phyloP scores from a whole-genome alignment of 352 stramenopile genomes.

The Thalassiosira exigua region DNA sequence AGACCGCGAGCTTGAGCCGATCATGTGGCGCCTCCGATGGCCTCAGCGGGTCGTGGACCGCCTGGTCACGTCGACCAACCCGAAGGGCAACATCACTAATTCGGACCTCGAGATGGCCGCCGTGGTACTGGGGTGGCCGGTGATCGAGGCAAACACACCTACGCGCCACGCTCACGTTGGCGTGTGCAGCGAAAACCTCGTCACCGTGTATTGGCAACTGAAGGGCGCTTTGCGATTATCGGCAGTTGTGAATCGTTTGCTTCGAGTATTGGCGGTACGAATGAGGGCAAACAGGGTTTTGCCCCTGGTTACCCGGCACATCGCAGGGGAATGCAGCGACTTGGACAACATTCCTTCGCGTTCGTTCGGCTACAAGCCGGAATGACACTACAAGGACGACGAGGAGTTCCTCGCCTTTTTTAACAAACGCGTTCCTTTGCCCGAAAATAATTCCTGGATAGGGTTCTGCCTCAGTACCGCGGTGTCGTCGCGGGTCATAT shows the following conservation, averaged over 20 bases:
- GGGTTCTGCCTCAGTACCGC: constrained; percentile 7
- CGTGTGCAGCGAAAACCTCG: constrained; percentile 15
- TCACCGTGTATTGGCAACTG: constrained; percentile 11
- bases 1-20: not conserved
- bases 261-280: not conserved
- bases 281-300: not conserved
- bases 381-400: constrained; percentile 30
- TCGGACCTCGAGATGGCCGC: constrained; percentile 48
- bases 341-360: constrained; percentile 32
- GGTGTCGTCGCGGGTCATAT: constrained; percentile 15
- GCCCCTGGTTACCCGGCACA: constrained; percentile 32
- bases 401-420: constrained; percentile 24
- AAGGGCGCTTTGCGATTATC: not conserved
- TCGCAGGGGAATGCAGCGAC: constrained; percentile 17
- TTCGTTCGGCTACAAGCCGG: constrained; percentile 21
- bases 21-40: constrained; percentile 41
- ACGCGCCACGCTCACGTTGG: not conserved
- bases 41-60: not conserved
- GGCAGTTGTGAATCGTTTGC: not conserved
- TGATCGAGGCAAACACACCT: constrained; percentile 28
- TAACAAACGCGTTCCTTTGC: constrained; percentile 31
- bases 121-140: constrained; percentile 25
- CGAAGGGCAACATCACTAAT: constrained; percentile 40
- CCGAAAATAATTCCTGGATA: constrained; percentile 24
- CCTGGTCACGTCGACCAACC: constrained; percentile 34